Percentiles rank a stretch among this genome's conserved stretches.
Evolutionary conservation across 805 yeast species (phyloP).

Genomic region (Monosporozyma aerobia): DNA sequence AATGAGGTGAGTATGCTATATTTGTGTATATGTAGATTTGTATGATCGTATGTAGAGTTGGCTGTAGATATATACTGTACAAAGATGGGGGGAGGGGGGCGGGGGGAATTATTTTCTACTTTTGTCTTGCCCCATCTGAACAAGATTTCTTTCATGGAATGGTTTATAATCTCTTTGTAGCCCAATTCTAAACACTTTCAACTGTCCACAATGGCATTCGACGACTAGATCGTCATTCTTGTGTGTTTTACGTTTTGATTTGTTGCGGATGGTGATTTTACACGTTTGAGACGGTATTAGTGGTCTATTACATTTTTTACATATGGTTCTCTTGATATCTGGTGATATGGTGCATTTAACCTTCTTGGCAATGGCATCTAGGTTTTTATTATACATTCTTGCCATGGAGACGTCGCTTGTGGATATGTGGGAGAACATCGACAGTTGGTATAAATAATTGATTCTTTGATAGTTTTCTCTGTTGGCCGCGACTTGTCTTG

Average conservation of each 20-base stretch:
- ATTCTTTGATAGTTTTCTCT: slow-evolving; percentile 53
- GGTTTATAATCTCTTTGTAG: slow-evolving; percentile 37
- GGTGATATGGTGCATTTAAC: slow-evolving; percentile 60
- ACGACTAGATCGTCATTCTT: slow-evolving; percentile 41
- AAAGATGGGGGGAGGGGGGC: too few species aligned
- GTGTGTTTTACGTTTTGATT: slow-evolving; percentile 18
- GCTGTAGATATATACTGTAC: too few species aligned
- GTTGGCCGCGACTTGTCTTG: slow-evolving; percentile 38
- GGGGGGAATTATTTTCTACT: too few species aligned
- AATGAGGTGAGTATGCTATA: too few species aligned
- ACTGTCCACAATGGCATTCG: slow-evolving; percentile 44
- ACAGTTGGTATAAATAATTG: slow-evolving; percentile 50
- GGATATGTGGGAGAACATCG: slow-evolving; percentile 32
- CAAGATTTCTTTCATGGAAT: slow-evolving; percentile 14
- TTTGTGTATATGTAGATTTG: too few species aligned
- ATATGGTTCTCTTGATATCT: slow-evolving; percentile 52
- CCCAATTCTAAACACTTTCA: slow-evolving; percentile 58
- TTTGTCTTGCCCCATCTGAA: not conserved
- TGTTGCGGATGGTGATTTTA: slow-evolving; percentile 32
- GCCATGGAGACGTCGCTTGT: slow-evolving; percentile 32
- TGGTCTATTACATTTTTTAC: slow-evolving; percentile 54
- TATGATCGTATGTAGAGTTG: too few species aligned
- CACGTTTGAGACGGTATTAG: slow-evolving; percentile 39
- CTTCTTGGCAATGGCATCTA: slow-evolving; percentile 57
- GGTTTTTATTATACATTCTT: slow-evolving; percentile 43